Percentiles rank a stretch among this genome's conserved stretches.
Conservation (phyloP, 306 rosid genomes). For the Quercus aquifolioides region DNA sequence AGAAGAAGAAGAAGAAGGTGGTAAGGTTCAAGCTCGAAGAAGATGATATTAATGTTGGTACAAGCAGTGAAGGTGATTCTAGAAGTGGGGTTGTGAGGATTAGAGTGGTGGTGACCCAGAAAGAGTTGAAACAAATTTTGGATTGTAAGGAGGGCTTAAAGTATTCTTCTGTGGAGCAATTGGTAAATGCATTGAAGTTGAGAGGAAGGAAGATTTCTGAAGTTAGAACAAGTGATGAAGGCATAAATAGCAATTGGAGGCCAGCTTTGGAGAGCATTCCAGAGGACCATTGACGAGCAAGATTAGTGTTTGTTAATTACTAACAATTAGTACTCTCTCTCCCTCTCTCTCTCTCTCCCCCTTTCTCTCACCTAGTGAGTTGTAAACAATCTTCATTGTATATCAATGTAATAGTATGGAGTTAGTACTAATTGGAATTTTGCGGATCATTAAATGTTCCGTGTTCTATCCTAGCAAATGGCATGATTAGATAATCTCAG, state of each 20-base stretch:
- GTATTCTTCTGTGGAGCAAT: slow-evolving; percentile 44
- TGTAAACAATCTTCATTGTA: slow-evolving; percentile 9
- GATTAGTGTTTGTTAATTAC: not conserved
- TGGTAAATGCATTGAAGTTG: slow-evolving; percentile 48
- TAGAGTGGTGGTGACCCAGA: slow-evolving; percentile 64
- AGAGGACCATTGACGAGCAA: slow-evolving; percentile 38
- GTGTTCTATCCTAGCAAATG: not conserved
- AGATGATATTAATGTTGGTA: not conserved
- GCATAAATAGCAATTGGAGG: slow-evolving; percentile 34
- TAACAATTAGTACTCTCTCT: not conserved
- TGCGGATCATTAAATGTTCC: not conserved
- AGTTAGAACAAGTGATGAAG: slow-evolving; percentile 19
- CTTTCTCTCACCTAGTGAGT: not conserved
- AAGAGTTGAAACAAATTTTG: slow-evolving; percentile 66
- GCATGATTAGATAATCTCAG: too few relatives aligned
- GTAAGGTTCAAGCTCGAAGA: slow-evolving; percentile 24
- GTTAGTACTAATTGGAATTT: slow-evolving; percentile 10
- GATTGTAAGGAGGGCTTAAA: slow-evolving; percentile 21
- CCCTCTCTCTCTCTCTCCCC: not conserved
- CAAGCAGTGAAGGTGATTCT: not conserved
- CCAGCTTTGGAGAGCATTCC: slow-evolving; percentile 67
- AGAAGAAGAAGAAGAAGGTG: slow-evolving; percentile 27
- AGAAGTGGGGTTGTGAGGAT: slow-evolving; percentile 63
- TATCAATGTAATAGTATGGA: slow-evolving; percentile 24
- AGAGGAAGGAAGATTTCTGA: slow-evolving; percentile 43